Evolutionary conservation across 768 basidiomycete species (phyloP), one percentile per base, ranked within the genome.

Genomic region (Tremella mesenterica): DNA sequence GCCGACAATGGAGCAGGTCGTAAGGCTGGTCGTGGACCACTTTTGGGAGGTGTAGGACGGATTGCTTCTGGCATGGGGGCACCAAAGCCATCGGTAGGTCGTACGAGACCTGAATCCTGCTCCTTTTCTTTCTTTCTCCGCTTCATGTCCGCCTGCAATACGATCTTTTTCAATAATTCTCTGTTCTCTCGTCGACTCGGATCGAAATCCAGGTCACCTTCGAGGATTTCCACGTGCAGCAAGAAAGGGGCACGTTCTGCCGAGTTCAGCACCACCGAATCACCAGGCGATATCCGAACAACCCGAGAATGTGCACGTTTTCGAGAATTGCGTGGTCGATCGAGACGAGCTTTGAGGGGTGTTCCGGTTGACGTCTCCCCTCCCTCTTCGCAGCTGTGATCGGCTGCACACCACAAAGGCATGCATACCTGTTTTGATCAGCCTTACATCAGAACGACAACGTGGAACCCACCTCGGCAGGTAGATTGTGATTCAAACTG

Each of bases 211-310:
- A 99, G 79, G 63, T 97, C 93, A 28, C 83, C 84, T 56, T 83
- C 81, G 27, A 97, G 78, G 41, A 97, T 85, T 73, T 99, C 95
- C 53, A 97, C 81, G 56, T 92, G 79, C 21, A 99, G 80, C 18
- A 99, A 79, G 70, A 88, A 99, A 4, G 95, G 95, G 0, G 90
- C 91, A 30, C 87, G 81, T 73, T 99, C 92, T 2, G 95, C 95
- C 18, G 93, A 97, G 70, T 99, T 99, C 25, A 99, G 80, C 9
- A 97, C 95, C 41, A 97, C 95, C 52, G 88, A 86, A 76, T 99
- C 95, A 13, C 92, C 89, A 2, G 95, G 93, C 10, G 93, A 92
- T 66, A 99, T 93, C 59, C 95, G 84, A 47, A 97, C 91, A 48
- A 99, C 88, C 38, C 89, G 85, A 70, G 96, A 91, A 70, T 97